A percentile compares a stretch with the other conserved stretches of the same genome.
Evolutionary conservation across 805 yeast species (phyloP).

Genomic region (Yueomyces sinensis): DNA sequence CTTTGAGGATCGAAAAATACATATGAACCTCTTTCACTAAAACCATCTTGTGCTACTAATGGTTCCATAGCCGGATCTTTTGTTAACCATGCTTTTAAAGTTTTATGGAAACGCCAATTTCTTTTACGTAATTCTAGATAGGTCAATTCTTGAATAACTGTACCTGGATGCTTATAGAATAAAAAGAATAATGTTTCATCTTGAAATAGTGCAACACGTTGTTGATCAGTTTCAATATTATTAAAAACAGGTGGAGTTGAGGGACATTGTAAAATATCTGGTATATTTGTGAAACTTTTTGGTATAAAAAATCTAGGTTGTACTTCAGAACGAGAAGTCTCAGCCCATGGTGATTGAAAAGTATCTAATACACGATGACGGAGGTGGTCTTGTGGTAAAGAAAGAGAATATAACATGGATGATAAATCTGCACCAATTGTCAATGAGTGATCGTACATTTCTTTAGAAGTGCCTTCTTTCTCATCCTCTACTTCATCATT

Average conservation of each 20-base stretch:
- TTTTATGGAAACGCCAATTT: constrained; percentile 96
- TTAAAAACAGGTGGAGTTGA: constrained; percentile 22
- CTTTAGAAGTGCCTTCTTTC: background rate
- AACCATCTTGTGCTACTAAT: constrained; percentile 55
- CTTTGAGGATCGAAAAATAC: constrained; percentile 89
- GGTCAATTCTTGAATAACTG: constrained; percentile 84
- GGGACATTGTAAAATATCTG: constrained; percentile 19
- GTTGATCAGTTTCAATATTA: constrained; percentile 24
- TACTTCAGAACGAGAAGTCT: constrained; percentile 78
- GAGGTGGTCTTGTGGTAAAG: constrained; percentile 16
- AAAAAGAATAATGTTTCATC: constrained; percentile 91
- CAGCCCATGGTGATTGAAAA: constrained; percentile 91
- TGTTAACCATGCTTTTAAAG: constrained; percentile 90
- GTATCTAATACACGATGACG: constrained; percentile 28
- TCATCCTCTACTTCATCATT: background rate
- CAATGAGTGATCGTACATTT: constrained; percentile 20
- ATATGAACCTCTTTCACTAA: constrained; percentile 82
- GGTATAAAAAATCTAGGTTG: constrained; percentile 74
- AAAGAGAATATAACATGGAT: constrained; percentile 22
- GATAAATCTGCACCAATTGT: constrained; percentile 24
- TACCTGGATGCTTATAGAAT: constrained; percentile 87
- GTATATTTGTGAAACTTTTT: constrained; percentile 30
- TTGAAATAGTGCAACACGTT: constrained; percentile 49
- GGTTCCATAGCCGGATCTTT: constrained; percentile 89
- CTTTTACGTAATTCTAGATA: constrained; percentile 82